Evolutionary conservation across 805 yeast genomes (phyloP), one percentile per base, ranked within the genome.

Genomic region (Wickerhamomyces rabaulensis): DNA sequence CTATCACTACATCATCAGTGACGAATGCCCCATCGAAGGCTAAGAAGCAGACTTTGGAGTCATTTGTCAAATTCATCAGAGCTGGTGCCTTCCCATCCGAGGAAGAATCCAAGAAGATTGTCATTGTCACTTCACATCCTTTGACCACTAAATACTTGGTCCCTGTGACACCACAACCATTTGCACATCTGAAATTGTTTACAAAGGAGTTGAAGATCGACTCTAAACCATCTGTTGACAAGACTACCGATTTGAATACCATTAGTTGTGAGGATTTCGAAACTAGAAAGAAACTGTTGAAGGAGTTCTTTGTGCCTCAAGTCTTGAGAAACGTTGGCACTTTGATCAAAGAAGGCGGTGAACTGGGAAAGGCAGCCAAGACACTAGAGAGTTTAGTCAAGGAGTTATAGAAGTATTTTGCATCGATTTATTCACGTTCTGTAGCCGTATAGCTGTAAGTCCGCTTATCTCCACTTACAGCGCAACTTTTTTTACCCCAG

Each of bases 341-440:
- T 36, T 56, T 79, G 27, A 63, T 79, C 9, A 79, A 79, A 55
- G 94, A 86, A 52, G 95, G 89, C 12, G 91, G 91, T 1, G 87
- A 82, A 41, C 67, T 75, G 17, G 90, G 90, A 3, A 74, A 80
- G 50, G 74, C 61, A 13, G 73, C 78, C 8, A 68, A 66, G 21
- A 39, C 50, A 2, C 31, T 58, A n/a, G 46, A 55, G 26, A 38
- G 39, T 2, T 17, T 58, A 16, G 39, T 49, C 1, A 52, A 49
- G 20, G 50, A 48, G 12, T 15, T 52, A 39, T 36, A 19, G 38
- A 16, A 16, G 12, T 33, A 33, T 16, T 29, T 29, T 29, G 3
- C 15, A 15, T 15, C 12, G 3, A 13, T 27, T 10, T 27, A 27
- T 27, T 27, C 10, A 25, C 10, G 8, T 27, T 27, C 13, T 27